Evolutionary conservation across 2,329 filamentous ascomycete species (phyloP), one percentile per base, ranked within the genome.

Genomic region (Penicillium sumatraense): DNA sequence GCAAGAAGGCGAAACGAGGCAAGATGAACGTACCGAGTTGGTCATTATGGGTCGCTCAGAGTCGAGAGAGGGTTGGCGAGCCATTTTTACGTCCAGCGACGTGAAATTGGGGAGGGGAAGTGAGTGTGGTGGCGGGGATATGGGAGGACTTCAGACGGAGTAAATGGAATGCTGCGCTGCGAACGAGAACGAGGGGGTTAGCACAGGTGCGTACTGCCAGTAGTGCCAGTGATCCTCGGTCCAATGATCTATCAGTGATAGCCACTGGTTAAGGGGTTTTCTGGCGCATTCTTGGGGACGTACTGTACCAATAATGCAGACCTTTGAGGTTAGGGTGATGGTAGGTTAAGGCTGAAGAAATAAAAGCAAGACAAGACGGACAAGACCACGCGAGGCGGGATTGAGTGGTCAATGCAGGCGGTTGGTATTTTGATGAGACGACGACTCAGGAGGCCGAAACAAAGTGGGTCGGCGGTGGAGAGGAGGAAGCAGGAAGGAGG

Each of bases 11-110:
- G 35, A 29, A 13, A 26, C 9, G 16, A 16, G 35, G 6, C 10
- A 29, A 13, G 24, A 49, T 40, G 49, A 59, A 41, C 69, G 58
- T 78, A 84, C 81, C 56, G 78, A 81, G 42, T 78, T 77, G 41
- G 80, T 75, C 79, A 84, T 82, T 57, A 84, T 84, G 47, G 81
- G 81, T 51, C 81, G 73, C 63, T 81, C 78, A 35, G 81, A 84
- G 50, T 84, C 81, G 11, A 83, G 69, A 50, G 81, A 83, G 27
- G 67, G 64, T 46, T 74, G 73, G 58, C 74, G 71, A 49, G 72
- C 67, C 73, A 76, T 75, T 27, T 52, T 51, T 45, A 24, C 35
- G 13, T 20, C 24, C 14, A 31, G 36, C 41, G 38, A 56, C 48
- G 51, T 21, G 38, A 29, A 36, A 18, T 18, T 35, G 48, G 23